Evolutionary conservation across 768 basidiomycete genomes (phyloP), one percentile per base, ranked within the genome.

Genomic region (Obba rivulosa): DNA sequence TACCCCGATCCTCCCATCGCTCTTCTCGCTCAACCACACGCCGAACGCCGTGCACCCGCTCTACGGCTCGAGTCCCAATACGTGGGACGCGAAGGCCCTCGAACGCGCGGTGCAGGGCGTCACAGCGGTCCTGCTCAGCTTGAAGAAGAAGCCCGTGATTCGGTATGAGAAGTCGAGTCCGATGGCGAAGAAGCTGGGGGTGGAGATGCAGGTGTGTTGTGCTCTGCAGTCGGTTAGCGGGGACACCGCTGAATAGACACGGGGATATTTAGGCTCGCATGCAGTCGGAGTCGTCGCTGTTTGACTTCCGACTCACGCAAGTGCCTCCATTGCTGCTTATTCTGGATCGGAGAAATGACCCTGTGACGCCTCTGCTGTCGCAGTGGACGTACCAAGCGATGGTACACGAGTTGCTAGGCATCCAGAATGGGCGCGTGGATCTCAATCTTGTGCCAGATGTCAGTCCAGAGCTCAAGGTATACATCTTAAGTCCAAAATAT

Each of bases 381-480:
- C 96, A 97, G 66, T 98, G 96, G 96, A 98, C 96, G 21, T 98
- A 98, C 69, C 95, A 98, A 64, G 96, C 95, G 1, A 97, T 98
- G 94, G 96, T 98, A 0, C 96, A 99, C 60, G 96, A 98, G 63
- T 73, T 96, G 13, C 69, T 98, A 7, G 87, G 89, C 2, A 96
- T 99, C 40, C 84, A 88, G 52, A 98, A 97, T 61, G 95, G 95
- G 17, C 78, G 96, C 49, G 93, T 98, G 3, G 83, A 91, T 61
- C 67, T 95, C 39, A 80, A 78, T 52, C 69, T 80, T 51, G 91
- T 94, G 31, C 92, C 92, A 13, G 93, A 91, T 56, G 86, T 93
- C 38, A 70, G 77, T 42, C 83, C 88, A 22, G 96, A 99, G 64
- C 74, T 98, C 46, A 79, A 83, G 61, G 94, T 89, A 17, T 25